These are phyloP conservation scores for Sordaria brevicollis DNA, from an alignment of 495 filamentous ascomycete genomes.

Conservation along the genomic window DNA sequence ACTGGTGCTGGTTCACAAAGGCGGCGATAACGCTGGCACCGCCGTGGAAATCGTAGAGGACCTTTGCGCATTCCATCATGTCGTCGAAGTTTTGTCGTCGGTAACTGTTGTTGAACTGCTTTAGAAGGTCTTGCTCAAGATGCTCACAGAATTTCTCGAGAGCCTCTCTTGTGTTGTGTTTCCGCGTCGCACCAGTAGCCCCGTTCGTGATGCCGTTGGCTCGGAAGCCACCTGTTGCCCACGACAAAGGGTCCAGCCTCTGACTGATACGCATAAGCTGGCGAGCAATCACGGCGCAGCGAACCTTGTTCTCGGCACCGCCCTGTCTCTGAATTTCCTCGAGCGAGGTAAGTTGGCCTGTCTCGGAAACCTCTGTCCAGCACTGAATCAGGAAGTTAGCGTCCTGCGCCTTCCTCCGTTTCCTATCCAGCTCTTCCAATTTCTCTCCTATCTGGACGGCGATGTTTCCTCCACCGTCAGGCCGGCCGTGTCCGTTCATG, in stretches of 20 bases:
- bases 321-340: conserved; percentile 73
- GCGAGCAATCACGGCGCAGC: conserved; percentile 80
- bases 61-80: conserved; percentile 91
- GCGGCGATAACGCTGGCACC: conserved; percentile 87
- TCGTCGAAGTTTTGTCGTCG: conserved; percentile 87
- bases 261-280: conserved; percentile 84
- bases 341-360: conserved; percentile 65
- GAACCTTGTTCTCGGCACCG: conserved; percentile 74
- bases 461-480: conserved; percentile 62
- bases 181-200: conserved; percentile 26
- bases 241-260: conserved; percentile 63
- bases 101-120: conserved; percentile 95
- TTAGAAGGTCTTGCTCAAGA: conserved; percentile 87
- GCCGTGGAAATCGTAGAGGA: conserved; percentile 90
- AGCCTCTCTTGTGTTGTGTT: conserved; percentile 69
- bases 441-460: conserved; percentile 93
- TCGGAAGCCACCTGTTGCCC: conserved; percentile 45
- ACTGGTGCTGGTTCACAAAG: conserved; percentile 98
- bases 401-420: conserved; percentile 80
- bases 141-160: conserved; percentile 96
- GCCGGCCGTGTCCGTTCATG: conserved; percentile 29
- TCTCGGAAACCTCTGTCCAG: conserved; percentile 86
- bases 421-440: conserved; percentile 87
- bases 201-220: conserved; percentile 47
- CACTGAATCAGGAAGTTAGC: conserved; percentile 91